These are phyloP conservation scores for Cajanus cajan DNA, from an alignment of 306 rosid species.

Conservation along the genomic window DNA sequence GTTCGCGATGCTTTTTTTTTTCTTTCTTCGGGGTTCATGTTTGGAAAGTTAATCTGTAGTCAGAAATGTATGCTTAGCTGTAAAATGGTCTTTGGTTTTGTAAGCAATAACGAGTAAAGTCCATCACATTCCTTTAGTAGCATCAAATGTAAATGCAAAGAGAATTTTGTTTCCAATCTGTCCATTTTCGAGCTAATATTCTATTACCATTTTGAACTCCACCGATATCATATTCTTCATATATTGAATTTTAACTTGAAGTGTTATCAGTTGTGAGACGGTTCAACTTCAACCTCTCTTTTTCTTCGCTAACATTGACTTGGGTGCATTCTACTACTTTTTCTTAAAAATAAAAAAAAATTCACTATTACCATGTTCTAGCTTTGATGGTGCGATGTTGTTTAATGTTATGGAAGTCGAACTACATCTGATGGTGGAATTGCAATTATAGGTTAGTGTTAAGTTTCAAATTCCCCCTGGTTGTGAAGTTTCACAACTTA, in stretches of 20 bases:
- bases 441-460: constrained; percentile 53
- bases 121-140: neutral
- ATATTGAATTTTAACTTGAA: neutral
- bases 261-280: neutral
- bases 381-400: constrained; percentile 13
- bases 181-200: neutral
- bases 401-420: neutral
- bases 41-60: neutral
- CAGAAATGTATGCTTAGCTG: neutral
- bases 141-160: too few relatives aligned
- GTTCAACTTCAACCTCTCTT: neutral
- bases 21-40: neutral
- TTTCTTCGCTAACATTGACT: neutral
- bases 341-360: neutral
- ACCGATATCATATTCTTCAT: neutral
- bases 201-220: neutral
- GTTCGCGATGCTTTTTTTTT: too few relatives aligned
- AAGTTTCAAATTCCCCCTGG: constrained; percentile 77
- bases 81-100: neutral
- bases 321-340: neutral
- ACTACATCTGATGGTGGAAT: constrained; percentile 28
- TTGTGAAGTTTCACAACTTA: constrained; percentile 71
- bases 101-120: neutral
- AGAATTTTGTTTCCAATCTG: too few relatives aligned
- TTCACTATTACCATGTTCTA: neutral